Percentiles rank a stretch among this genome's conserved stretches.
Conservation (phyloP, 441 rosid species). For the Corymbia calophylla region DNA sequence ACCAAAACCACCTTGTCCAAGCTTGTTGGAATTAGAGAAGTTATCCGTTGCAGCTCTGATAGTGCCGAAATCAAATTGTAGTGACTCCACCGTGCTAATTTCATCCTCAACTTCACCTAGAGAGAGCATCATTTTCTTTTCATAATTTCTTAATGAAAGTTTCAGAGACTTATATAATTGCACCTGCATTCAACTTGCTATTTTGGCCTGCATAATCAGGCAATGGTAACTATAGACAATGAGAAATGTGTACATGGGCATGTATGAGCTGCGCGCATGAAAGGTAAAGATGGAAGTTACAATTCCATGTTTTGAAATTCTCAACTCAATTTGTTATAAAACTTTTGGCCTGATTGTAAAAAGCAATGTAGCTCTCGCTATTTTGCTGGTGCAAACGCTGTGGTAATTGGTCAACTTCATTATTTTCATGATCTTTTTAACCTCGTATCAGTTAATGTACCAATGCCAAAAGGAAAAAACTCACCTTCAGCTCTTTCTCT, state of each 20-base stretch:
- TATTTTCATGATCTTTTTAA: background rate
- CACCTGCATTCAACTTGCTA: background rate
- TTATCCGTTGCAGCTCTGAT: background rate
- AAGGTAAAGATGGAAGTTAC: background rate
- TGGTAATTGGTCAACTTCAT: background rate
- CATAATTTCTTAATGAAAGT: background rate
- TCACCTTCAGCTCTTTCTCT: background rate
- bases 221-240: background rate
- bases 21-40: background rate
- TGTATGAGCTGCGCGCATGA: background rate
- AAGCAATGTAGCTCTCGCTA: background rate
- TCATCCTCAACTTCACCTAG: background rate
- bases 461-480: background rate
- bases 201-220: background rate
- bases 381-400: background rate
- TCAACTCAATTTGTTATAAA: background rate
- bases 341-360: no score
- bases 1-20: background rate
- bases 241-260: background rate
- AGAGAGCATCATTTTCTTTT: background rate
- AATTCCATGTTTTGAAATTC: background rate
- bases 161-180: background rate
- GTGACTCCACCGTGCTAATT: background rate
- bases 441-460: background rate
- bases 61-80: background rate